Evolutionary conservation across 495 filamentous ascomycete genomes (phyloP), one percentile per base, ranked within the genome.

Genomic region (Rhizodiscina lignyota): DNA sequence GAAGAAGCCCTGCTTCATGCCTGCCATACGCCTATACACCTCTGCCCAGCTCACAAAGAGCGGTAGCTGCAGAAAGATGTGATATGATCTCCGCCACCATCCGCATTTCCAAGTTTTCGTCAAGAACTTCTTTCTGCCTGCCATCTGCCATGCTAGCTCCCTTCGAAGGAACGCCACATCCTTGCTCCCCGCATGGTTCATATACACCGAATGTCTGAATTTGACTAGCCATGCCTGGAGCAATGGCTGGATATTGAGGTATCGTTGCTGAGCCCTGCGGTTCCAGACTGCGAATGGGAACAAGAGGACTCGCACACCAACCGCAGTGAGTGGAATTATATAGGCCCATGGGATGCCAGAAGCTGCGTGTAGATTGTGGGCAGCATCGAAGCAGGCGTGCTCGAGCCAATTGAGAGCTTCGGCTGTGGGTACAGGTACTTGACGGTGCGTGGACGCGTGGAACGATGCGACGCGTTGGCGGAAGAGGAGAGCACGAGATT

Each of bases 261-360:
- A 62, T 45, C 60, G 59, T 42, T 62, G 44, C 42, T 48, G 16
- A 35, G 62, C 48, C 39, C 38, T 39, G 37, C 55, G 62, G 36
- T 57, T 54, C 50, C 72, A 82, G 27, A 72, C 43, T 15, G 65
- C 55, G 2, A 79, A 39, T 0, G 79, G 80, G 2, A 76, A 47
- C 28, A 72, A 69, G 44, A 77, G 48, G 21, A 59, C 34, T 36
- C 74, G 74, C 32, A 87, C 56, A 31, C 68, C 24, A 2, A 83
- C 35, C 1, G 82, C 78, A 1, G 79, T 62, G 36, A 80, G 60
- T 0, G 84, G 83, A 35, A 93, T 68, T 18, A 72, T 66, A 5
- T 68, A 45, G 32, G 53, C 72, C 83, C 83, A 92, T 40, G 83
- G 69, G 2, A 79, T 63, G 30, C 62, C 58, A 18, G 67, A 69